Evolutionary conservation across 2,329 filamentous ascomycete species (phyloP).

Genomic region (Fusarium continuum): DNA sequence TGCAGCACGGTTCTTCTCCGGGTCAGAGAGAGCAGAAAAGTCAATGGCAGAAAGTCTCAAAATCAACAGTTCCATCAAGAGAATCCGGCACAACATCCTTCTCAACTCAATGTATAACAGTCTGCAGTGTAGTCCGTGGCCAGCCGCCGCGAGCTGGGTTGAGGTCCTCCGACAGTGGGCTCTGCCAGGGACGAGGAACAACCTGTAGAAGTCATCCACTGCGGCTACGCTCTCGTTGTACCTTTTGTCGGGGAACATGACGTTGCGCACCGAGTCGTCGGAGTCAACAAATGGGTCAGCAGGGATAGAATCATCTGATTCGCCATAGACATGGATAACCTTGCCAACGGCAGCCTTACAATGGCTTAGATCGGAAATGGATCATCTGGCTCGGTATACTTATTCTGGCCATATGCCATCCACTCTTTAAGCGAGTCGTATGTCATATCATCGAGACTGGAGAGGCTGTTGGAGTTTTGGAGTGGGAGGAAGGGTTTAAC

Average conservation of each 20-base stretch:
- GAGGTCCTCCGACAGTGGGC: slow-evolving; percentile 60
- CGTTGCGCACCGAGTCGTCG: slow-evolving; percentile 60
- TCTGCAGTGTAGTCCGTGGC: slow-evolving; percentile 71
- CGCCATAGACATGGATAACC: slow-evolving; percentile 67
- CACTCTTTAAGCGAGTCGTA: slow-evolving; percentile 66
- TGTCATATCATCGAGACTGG: slow-evolving; percentile 57
- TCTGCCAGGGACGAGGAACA: slow-evolving; percentile 64
- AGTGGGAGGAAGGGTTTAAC: slow-evolving; percentile 55
- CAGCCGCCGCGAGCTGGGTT: slow-evolving; percentile 53
- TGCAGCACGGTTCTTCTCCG: slow-evolving; percentile 6
- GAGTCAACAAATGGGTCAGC: slow-evolving; percentile 64
- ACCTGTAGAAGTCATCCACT: slow-evolving; percentile 62
- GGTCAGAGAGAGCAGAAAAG: slow-evolving; percentile 41
- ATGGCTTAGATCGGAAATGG: slow-evolving; percentile 59
- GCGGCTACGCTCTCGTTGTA: slow-evolving; percentile 52
- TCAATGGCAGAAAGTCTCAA: slow-evolving; percentile 52
- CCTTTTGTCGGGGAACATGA: slow-evolving; percentile 25
- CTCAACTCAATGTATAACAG: slow-evolving; percentile 73
- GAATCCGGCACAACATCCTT: slow-evolving; percentile 55
- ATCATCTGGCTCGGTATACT: slow-evolving; percentile 65
- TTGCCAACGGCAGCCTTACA: slow-evolving; percentile 63
- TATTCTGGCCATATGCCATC: slow-evolving; percentile 60
- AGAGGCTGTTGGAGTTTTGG: slow-evolving; percentile 53
- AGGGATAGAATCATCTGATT: slow-evolving; percentile 63
- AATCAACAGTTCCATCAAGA: slow-evolving; percentile 42